These are phyloP conservation scores for Hirsutella rhossiliensis DNA, from an alignment of 2,329 filamentous ascomycete genomes.

Conservation along the genomic window DNA sequence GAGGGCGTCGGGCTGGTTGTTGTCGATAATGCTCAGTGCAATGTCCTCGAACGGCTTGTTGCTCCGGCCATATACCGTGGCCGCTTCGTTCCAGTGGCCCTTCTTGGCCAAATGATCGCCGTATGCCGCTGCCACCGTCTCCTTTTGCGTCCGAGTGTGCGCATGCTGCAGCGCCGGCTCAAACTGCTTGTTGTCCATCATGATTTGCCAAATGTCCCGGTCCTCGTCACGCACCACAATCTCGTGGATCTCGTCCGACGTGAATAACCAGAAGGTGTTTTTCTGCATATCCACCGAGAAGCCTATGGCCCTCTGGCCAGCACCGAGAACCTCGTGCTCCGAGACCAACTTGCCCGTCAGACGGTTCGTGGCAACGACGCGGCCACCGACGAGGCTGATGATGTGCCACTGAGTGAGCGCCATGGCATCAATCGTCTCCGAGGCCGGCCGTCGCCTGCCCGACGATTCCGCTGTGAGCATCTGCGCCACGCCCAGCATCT, in stretches of 20 bases:
- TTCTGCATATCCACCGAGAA: constrained; percentile 85
- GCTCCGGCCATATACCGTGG: constrained; percentile 83
- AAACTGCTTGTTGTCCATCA: constrained; percentile 78
- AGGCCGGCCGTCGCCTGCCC: constrained; percentile 50
- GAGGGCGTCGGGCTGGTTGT: constrained; percentile 78
- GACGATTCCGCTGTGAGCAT: constrained; percentile 57
- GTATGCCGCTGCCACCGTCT: constrained; percentile 82
- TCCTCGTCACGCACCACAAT: constrained; percentile 85
- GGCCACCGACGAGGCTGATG: constrained; percentile 67
- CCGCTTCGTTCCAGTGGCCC: constrained; percentile 75
- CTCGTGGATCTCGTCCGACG: constrained; percentile 81
- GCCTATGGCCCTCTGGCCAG: constrained; percentile 68
- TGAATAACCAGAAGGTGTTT: constrained; percentile 97
- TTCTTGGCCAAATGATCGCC: constrained; percentile 79
- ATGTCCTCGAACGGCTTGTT: constrained; percentile 97
- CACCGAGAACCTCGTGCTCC: constrained; percentile 74
- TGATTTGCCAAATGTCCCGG: constrained; percentile 87
- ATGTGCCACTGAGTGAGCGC: constrained; percentile 91
- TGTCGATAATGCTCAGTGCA: constrained; percentile 80
- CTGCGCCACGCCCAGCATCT: constrained; percentile 61
- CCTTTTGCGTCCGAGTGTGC: constrained; percentile 67
- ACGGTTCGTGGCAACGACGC: constrained; percentile 75
- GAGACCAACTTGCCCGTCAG: constrained; percentile 79
- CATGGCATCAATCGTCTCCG: constrained; percentile 68
- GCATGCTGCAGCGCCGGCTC: constrained; percentile 81